A percentile compares a stretch with the other conserved stretches of the same genome.
Evolutionary conservation across 345 rosid species (phyloP).

Genomic region (Brassica rapa): DNA sequence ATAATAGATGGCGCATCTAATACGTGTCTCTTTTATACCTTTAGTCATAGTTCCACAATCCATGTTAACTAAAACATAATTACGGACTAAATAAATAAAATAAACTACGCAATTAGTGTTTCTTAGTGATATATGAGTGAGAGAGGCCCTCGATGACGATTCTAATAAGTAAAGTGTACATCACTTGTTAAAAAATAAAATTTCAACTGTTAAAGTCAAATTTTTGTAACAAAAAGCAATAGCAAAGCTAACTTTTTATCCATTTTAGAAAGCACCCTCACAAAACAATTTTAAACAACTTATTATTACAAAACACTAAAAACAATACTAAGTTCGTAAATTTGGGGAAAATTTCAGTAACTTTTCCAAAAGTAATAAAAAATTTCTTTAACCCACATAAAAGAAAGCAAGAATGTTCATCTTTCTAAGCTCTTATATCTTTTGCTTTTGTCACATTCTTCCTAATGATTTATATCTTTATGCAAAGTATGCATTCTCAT

Average conservation of each 20-base stretch:
- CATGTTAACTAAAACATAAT: conserved; percentile 6
- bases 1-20: background rate
- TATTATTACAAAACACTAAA: background rate
- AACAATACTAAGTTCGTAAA: background rate
- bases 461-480: conserved; percentile 25
- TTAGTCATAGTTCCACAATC: conserved; percentile 3
- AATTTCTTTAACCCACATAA: conserved; percentile 29
- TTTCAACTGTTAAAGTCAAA: conserved; percentile 35
- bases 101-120: conserved; percentile 25
- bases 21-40: background rate
- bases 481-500: conserved; percentile 24
- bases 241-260: conserved; percentile 31
- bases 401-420: conserved; percentile 28
- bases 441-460: conserved; percentile 8
- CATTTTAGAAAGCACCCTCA: conserved; percentile 27
- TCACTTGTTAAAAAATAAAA: conserved; percentile 25
- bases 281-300: background rate
- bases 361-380: conserved; percentile 21
- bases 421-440: conserved; percentile 32
- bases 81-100: background rate
- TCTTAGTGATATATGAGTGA: conserved; percentile 17
- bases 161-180: conserved; percentile 33
- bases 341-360: conserved; percentile 11
- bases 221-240: conserved; percentile 29
- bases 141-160: conserved; percentile 30